Base-by-base conservation (phyloP, 2,329 filamentous ascomycete species). In the Aureobasidium sp. region DNA sequence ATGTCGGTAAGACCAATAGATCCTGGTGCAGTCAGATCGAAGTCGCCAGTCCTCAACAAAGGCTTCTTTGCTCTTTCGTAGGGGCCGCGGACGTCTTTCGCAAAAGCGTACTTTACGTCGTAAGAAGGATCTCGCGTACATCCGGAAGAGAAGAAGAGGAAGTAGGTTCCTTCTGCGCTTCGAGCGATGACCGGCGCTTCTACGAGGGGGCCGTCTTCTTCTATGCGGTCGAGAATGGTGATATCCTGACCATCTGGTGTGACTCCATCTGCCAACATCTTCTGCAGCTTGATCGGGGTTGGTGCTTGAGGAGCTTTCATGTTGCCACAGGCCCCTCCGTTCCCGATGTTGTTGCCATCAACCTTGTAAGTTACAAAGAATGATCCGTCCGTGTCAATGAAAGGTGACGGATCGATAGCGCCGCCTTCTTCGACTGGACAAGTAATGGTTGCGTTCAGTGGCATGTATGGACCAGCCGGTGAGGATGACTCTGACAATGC, bases 91-190 rank as follows among this genome's bases (percentile, higher is more conserved):
- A 74, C 63, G 17, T 63, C 64, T 15, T 59, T 52, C 0, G 70
- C 65, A 11, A 67, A 69, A 3, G 72, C 72, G 62, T 74, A 74
- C 19, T 70, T 70, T 54, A 73, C 64, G 33, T 70, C 66, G 64
- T 74, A 74, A 6, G 63, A 60, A 4, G 67, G 61, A 9, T 63
- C 58, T 19, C 68, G 65, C 4, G 70, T 73, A 64, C 72, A 74
- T 1, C 71, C 72, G 14, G 69, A 70, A 7, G 67, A 70, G 68
- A 70, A 74, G 68, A 74, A 74, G 22, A 74, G 67, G 63, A 74
- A 72, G 65, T 73, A 74, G 24, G 65, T 62, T 17, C 70, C 70
- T 5, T 69, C 67, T 17, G 54, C 31, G 2, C 67, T 68, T 47
- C 67, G 65, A 9, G 70, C 57, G 24, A 74, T 65, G 15, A 64